A percentile compares a stretch with the other conserved stretches of the same genome.
Conservation (phyloP, 352 stramenopile genomes). For the Globisporangium nodosum region DNA sequence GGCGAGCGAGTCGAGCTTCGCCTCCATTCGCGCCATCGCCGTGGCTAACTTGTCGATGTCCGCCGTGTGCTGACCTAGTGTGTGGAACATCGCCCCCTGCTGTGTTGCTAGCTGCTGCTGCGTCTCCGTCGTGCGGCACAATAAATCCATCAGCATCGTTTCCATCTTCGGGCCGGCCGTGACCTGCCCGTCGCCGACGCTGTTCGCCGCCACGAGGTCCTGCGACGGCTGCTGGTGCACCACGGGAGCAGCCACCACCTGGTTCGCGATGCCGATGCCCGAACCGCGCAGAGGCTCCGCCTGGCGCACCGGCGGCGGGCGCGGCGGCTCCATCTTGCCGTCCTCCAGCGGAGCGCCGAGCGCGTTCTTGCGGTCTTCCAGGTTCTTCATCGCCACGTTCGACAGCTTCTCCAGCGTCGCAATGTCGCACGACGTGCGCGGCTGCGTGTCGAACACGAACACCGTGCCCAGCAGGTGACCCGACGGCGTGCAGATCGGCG, state of each 20-base stretch:
- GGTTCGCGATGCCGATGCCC: slow-evolving; percentile 74
- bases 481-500: slow-evolving; percentile 73
- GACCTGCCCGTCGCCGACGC: slow-evolving; percentile 73
- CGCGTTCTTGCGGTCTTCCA: slow-evolving; percentile 87
- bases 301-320: slow-evolving; percentile 19
- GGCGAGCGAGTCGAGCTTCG: slow-evolving; percentile 81
- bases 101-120: slow-evolving; percentile 89
- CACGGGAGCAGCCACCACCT: slow-evolving; percentile 58
- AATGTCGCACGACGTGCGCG: slow-evolving; percentile 80
- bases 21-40: slow-evolving; percentile 86
- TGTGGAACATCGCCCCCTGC: slow-evolving; percentile 88
- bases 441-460: slow-evolving; percentile 86
- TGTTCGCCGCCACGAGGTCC: slow-evolving; percentile 74
- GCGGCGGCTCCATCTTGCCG: slow-evolving; percentile 32
- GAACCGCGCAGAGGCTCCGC: slow-evolving; percentile 46
- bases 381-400: slow-evolving; percentile 88
- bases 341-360: slow-evolving; percentile 59
- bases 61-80: slow-evolving; percentile 85
- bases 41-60: slow-evolving; percentile 85
- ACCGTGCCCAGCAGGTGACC: slow-evolving; percentile 83
- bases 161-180: slow-evolving; percentile 86
- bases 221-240: slow-evolving; percentile 40
- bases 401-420: slow-evolving; percentile 84
- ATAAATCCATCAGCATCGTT: slow-evolving; percentile 87
- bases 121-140: slow-evolving; percentile 85